Base-by-base conservation (phyloP, 2,329 filamentous ascomycete species). In the Ophiostoma pallidulum region DNA sequence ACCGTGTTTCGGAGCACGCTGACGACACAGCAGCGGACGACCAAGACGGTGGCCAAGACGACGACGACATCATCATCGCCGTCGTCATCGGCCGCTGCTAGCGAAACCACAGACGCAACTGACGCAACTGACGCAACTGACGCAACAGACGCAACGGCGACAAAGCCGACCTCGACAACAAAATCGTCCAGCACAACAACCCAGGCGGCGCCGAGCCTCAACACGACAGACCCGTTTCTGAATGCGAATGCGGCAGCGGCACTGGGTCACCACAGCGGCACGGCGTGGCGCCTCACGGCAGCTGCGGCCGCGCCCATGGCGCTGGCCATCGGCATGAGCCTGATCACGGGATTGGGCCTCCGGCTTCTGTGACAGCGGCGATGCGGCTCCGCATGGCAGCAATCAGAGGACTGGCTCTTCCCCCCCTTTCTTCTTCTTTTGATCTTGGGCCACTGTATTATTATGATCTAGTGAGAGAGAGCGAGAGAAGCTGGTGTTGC, bases 161-260 rank as follows among this genome's bases (percentile, higher is more conserved):
- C 41, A 9, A 24, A 35, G 6, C 3, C 47, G 2, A 48, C 48
- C 5, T 24, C 46, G 2, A 41, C 48, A 4, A 41, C 35, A 14
- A 26, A 45, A 6, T 39, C 44, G 2, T 33, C 36, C 26, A 49
- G 31, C 1, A 41, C 37, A 2, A 32, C 32, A 10, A 45, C 43
- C 2, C 40, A 41, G 19, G 4, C 39, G 14, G 45, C 50, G 10
- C 46, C 51, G 9, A 26, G 50, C 3, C 12, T 32, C 2, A 46
- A 54, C 33, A 54, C 55, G 5, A 54, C 51, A 1, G 52, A 56
- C 29, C 55, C 55, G 2, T 57, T 57, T 42, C 51, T 47, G 19
- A 51, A 51, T 10, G 42, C 45, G 1, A 47, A 47, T 40, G 36
- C 31, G 10, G 36, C 40, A 1, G 5, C 40, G 8, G 28, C 42